Evolutionary conservation across 2,329 filamentous ascomycete species (phyloP), one percentile per base, ranked within the genome.

Genomic region (Rhynchosporium secalis): DNA sequence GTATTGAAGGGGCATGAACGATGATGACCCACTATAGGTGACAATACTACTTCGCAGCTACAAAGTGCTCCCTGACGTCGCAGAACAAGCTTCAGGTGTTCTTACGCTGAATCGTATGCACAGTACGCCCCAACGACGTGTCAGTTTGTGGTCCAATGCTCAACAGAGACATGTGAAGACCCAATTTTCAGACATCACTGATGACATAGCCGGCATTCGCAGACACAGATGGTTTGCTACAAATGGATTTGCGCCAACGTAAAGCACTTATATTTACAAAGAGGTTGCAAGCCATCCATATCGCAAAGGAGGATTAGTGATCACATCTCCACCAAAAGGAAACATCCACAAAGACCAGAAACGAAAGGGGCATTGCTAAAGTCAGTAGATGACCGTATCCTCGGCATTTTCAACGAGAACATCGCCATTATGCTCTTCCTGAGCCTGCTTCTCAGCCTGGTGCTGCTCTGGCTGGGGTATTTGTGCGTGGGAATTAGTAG

Each of bases 371-470:
- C 51, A 36, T 36, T 36, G 33, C 20, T 40, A 56, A 36, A n/a
- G 60, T 83, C 79, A 96, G 78, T 96, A 96, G 63, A 96, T 94
- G 58, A 96, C 91, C 70, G 89, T 92, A 72, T 96, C 92, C 78
- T 97, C 92, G 64, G 92, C 91, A 60, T 89, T 90, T 75, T 92
- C 90, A 59, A 95, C 86, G 68, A 96, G 82, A 61, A 94, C 87
- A 71, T 93, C 90, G 58, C 86, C 89, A 56, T 84, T 82, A 65
- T 92, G 87, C 71, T 93, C 89, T 63, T 89, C 82, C 69, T 83
- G 73, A 62, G 79, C 80, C 71, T 72, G 77, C 78, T 71, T 76
- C 73, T 65, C 72, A 68, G 66, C 76, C 75, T 73, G 61, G 31
- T 51, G 36, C 64, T 68, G 61, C 49, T 68, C 66, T 54, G 71